Percentiles rank a stretch among this genome's conserved stretches.
Conservation (phyloP, 1,284 basidiomycete genomes). For the Malassezia sympodialis region DNA sequence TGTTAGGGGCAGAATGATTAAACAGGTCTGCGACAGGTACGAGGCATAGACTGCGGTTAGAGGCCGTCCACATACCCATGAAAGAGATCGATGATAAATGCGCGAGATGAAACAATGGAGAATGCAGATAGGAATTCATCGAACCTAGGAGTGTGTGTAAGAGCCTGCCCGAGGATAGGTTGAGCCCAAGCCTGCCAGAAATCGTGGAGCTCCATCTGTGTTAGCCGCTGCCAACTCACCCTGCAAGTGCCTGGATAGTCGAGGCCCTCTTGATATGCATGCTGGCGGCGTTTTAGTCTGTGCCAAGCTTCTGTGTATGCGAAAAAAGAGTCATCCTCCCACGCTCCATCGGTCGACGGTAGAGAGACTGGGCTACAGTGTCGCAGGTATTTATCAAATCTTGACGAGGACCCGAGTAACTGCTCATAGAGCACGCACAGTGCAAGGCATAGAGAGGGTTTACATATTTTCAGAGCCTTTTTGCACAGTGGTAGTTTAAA, state of each 20-base stretch:
- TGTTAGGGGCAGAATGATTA: constrained; percentile 29
- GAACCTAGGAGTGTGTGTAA: not conserved
- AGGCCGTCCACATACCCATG: constrained; percentile 19
- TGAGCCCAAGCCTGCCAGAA: constrained; percentile 15
- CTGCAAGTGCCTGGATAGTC: constrained; percentile 22
- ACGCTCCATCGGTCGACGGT: constrained; percentile 13
- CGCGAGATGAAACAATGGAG: constrained; percentile 31
- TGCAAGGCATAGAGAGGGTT: constrained; percentile 20
- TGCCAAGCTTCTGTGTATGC: constrained; percentile 21
- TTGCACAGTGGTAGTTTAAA: not conserved
- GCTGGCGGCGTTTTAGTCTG: constrained; percentile 5
- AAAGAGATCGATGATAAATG: constrained; percentile 36
- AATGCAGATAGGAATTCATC: constrained; percentile 15
- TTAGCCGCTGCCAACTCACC: not conserved
- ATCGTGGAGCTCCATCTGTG: constrained; percentile 18
- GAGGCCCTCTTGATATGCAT: constrained; percentile 1
- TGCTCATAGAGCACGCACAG: constrained; percentile 33
- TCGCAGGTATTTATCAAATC: constrained; percentile 23
- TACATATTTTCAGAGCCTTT: not conserved
- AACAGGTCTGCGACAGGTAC: constrained; percentile 40
- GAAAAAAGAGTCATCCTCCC: constrained; percentile 14
- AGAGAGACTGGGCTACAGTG: constrained; percentile 22
- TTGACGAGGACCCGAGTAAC: constrained; percentile 16
- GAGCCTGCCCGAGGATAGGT: constrained; percentile 9
- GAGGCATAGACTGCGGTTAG: constrained; percentile 19